These are phyloP conservation scores for Fusarium setosum DNA, from an alignment of 2,329 filamentous ascomycete genomes.

Conservation along the genomic window DNA sequence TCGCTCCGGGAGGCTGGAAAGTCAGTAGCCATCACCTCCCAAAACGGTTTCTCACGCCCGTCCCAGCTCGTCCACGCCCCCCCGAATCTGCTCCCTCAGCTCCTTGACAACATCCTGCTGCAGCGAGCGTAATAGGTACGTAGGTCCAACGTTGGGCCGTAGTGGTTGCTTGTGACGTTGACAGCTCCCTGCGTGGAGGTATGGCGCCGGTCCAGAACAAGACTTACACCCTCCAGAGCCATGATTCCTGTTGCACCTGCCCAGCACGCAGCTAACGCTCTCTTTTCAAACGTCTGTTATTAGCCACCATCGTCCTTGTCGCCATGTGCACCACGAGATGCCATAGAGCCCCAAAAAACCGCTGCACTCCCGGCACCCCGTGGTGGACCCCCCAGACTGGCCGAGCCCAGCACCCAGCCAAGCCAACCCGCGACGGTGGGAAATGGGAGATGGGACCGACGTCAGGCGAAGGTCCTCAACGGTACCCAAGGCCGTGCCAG, in stretches of 20 bases:
- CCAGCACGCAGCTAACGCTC: slow-evolving; percentile 2
- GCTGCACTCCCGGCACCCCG: slow-evolving; percentile 21
- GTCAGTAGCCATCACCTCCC: slow-evolving; percentile 12
- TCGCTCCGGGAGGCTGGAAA: slow-evolving; percentile 37
- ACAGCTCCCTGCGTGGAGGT: slow-evolving; percentile 13
- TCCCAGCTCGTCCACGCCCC: slow-evolving; percentile 9
- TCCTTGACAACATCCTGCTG: slow-evolving; percentile 12
- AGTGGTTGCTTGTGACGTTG: slow-evolving; percentile 21
- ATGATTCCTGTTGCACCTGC: slow-evolving; percentile 5
- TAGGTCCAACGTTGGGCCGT: slow-evolving; percentile 17
- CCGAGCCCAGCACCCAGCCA: slow-evolving; percentile 30
- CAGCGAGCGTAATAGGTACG: slow-evolving; percentile 22
- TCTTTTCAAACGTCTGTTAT: slow-evolving; percentile 15
- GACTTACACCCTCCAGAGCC: not conserved
- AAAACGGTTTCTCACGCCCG: slow-evolving; percentile 23
- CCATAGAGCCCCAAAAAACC: slow-evolving; percentile 12
- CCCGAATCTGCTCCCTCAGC: slow-evolving; percentile 10
- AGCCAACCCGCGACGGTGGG: slow-evolving; percentile 30
- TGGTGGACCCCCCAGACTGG: slow-evolving; percentile 30
- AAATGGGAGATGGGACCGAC: slow-evolving; percentile 26
- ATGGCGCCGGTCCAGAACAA: slow-evolving; percentile 1
- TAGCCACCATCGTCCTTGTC: slow-evolving; percentile 19
- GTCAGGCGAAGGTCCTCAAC: slow-evolving; percentile 27
- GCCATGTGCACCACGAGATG: slow-evolving; percentile 21
- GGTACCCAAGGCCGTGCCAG: slow-evolving; percentile 37